phyloP scores from a whole-genome alignment of 2,329 filamentous ascomycete genomes.

The Cladosporium cucumerinum region DNA sequence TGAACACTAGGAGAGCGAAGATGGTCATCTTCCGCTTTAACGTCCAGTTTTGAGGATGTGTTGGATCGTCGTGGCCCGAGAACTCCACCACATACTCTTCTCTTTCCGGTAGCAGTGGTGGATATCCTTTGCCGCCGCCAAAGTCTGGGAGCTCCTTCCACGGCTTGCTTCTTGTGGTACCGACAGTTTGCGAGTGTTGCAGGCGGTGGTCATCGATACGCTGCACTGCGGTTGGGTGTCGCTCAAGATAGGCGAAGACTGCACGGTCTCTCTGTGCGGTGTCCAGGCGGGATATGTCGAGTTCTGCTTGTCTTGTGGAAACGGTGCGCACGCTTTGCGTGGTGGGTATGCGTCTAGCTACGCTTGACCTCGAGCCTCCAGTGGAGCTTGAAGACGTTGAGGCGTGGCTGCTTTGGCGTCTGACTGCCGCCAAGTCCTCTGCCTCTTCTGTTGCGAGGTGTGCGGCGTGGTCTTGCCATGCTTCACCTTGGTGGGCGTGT shows the following conservation, averaged over 20 bases:
- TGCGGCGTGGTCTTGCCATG: neutral
- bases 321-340: conserved; percentile 7
- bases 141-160: conserved; percentile 62
- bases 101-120: conserved; percentile 63
- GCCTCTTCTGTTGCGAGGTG: conserved; percentile 9
- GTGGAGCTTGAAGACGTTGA: conserved; percentile 1
- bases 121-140: conserved; percentile 71
- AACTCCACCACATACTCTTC: conserved; percentile 82
- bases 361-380: neutral
- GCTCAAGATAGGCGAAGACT: conserved; percentile 51
- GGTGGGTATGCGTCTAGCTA: neutral
- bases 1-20: conserved; percentile 66
- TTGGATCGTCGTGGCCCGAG: conserved; percentile 74
- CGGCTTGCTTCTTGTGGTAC: conserved; percentile 33
- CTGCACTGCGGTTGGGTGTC: conserved; percentile 65
- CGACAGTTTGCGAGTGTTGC: conserved; percentile 72
- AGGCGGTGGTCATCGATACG: conserved; percentile 68
- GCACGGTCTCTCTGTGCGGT: conserved; percentile 43
- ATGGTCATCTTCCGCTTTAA: conserved; percentile 68
- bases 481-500: neutral
- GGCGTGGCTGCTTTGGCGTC: neutral
- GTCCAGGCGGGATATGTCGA: conserved; percentile 17
- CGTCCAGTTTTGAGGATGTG: conserved; percentile 81
- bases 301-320: conserved; percentile 10
- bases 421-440: conserved; percentile 3